These are phyloP conservation scores for Termitomyces sp. DNA, from an alignment of 768 basidiomycete species.

Conservation along the genomic window DNA sequence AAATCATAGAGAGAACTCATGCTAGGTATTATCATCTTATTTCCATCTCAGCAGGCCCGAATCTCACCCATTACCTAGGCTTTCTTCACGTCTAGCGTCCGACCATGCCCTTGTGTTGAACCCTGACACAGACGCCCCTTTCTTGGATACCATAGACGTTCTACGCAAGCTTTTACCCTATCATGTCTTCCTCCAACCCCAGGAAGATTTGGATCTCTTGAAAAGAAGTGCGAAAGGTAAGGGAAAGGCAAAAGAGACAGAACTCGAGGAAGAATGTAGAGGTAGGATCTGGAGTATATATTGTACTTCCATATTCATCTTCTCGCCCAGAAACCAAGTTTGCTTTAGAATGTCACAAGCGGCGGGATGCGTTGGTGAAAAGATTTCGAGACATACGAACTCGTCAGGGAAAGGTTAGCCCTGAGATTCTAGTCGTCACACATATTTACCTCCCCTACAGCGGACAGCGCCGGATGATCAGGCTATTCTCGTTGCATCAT, in stretches of 20 bases:
- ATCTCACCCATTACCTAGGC: conserved; percentile 26
- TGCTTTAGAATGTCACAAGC: conserved; percentile 59
- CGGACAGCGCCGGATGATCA: conserved; percentile 57
- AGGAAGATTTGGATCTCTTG: conserved; percentile 46
- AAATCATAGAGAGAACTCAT: conserved; percentile 38
- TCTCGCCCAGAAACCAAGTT: conserved; percentile 54
- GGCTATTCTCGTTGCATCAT: conserved; percentile 56
- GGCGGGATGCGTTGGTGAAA: conserved; percentile 47
- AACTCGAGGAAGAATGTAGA: conserved; percentile 43
- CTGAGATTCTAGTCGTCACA: not conserved
- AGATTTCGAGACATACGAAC: conserved; percentile 53
- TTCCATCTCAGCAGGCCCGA: not conserved
- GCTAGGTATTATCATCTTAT: conserved; percentile 30
- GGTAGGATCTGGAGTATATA: conserved; percentile 26
- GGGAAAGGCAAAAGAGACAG: conserved; percentile 43
- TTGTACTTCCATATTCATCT: not conserved
- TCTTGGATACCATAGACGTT: conserved; percentile 54
- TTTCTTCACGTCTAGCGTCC: conserved; percentile 46
- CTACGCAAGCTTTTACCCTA: conserved; percentile 73
- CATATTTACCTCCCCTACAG: conserved; percentile 28
- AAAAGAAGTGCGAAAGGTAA: conserved; percentile 49
- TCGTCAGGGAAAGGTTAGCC: conserved; percentile 51
- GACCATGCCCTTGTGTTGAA: conserved; percentile 59
- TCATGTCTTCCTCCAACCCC: conserved; percentile 73
- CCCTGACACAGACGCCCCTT: conserved; percentile 69